phyloP scores from a whole-genome alignment of 345 rosid genomes.

The Salix koriyanagi region DNA sequence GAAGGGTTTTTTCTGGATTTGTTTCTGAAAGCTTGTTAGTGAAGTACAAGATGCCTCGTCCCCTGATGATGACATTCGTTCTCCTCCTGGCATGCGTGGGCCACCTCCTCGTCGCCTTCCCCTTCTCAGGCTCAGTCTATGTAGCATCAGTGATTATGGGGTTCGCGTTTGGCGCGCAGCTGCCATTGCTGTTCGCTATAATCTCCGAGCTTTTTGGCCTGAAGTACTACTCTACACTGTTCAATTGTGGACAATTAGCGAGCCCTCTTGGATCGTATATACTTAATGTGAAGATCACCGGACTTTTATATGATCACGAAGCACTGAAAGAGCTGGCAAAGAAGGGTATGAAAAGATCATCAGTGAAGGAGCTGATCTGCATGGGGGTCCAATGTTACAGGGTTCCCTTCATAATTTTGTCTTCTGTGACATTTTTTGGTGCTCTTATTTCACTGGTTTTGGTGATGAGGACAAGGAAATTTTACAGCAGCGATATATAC shows the following conservation, averaged over 20 bases:
- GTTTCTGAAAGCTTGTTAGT: slow-evolving; percentile 59
- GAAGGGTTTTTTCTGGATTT: slow-evolving; percentile 78
- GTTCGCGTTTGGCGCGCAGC: slow-evolving; percentile 75
- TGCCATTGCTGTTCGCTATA: slow-evolving; percentile 66
- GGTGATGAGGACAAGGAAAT: slow-evolving; percentile 65
- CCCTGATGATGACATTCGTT: slow-evolving; percentile 67
- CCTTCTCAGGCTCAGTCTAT: slow-evolving; percentile 60
- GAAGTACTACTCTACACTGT: slow-evolving; percentile 83
- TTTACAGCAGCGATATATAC: slow-evolving; percentile 76
- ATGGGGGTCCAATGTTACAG: slow-evolving; percentile 58
- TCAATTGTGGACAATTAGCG: slow-evolving; percentile 77
- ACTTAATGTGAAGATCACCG: slow-evolving; percentile 68
- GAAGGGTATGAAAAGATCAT: slow-evolving; percentile 46
- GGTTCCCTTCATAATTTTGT: slow-evolving; percentile 51
- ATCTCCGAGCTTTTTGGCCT: slow-evolving; percentile 89
- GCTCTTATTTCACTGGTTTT: slow-evolving; percentile 52
- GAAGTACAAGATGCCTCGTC: slow-evolving; percentile 61
- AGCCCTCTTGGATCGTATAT: slow-evolving; percentile 84
- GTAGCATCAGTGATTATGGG: slow-evolving; percentile 68
- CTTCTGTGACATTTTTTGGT: slow-evolving; percentile 52
- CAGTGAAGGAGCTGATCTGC: slow-evolving; percentile 64
- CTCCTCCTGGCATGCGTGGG: slow-evolving; percentile 59
- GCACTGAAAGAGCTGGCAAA: slow-evolving; percentile 50
- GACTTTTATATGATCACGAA: slow-evolving; percentile 56
- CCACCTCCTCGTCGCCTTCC: slow-evolving; percentile 70